Evolutionary conservation across 2,329 filamentous ascomycete species (phyloP).

Genomic region (Blumeriella jaapii): DNA sequence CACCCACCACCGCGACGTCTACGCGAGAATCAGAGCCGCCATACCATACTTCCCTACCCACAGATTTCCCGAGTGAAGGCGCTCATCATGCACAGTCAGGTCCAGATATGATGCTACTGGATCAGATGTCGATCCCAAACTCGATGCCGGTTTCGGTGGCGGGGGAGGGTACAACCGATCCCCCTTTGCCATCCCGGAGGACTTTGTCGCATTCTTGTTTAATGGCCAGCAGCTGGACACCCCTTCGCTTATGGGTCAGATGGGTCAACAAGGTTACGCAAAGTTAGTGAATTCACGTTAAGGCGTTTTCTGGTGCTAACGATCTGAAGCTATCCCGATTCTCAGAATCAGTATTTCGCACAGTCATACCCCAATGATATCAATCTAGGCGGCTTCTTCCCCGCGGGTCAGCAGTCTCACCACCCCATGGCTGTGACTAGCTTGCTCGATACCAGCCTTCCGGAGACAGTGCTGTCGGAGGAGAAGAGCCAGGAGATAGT

Average conservation of each 20-base stretch:
- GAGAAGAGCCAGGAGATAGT: conserved; percentile 77
- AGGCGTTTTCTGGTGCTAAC: conserved; percentile 9
- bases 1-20: conserved; percentile 27
- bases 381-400: conserved; percentile 44
- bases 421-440: conserved; percentile 87
- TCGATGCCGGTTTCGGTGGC: conserved; percentile 81
- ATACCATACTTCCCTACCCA: conserved; percentile 23
- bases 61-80: conserved; percentile 26
- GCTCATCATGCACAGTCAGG: conserved; percentile 27
- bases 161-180: conserved; percentile 75
- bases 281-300: conserved; percentile 33
- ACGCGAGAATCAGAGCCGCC: conserved; percentile 21
- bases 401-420: conserved; percentile 40
- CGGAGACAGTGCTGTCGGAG: conserved; percentile 72
- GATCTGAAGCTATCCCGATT: conserved; percentile 40
- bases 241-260: conserved; percentile 40
- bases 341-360: conserved; percentile 36
- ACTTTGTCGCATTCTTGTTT: conserved; percentile 78
- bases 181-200: conserved; percentile 75
- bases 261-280: conserved; percentile 36
- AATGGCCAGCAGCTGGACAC: conserved; percentile 50
- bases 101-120: conserved; percentile 46
- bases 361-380: conserved; percentile 39
- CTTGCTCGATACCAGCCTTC: conserved; percentile 66
- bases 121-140: conserved; percentile 51